Conservation (phyloP, 331 rosid species). For the Rhamnella rubrinervis region DNA sequence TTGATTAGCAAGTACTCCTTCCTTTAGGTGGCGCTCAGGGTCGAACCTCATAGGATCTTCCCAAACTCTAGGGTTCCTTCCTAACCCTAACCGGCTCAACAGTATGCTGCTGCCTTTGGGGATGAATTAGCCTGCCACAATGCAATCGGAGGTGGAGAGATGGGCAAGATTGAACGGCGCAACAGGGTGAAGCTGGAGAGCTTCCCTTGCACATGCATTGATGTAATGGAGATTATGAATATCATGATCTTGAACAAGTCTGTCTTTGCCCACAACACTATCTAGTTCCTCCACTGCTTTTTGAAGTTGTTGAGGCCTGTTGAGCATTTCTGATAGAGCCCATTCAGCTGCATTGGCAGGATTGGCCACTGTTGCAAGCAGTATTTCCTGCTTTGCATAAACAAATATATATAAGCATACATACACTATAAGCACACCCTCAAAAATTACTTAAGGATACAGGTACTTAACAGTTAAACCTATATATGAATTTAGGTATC, state of each 20-base stretch:
- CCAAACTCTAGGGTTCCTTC: conserved; percentile 43
- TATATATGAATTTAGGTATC: neutral
- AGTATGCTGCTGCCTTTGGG: conserved; percentile 46
- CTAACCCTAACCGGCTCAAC: conserved; percentile 32
- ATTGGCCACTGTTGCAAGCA: conserved; percentile 32
- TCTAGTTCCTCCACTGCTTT: too few species aligned
- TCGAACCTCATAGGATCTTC: conserved; percentile 24
- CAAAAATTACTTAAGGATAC: too few species aligned
- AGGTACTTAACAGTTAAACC: too few species aligned
- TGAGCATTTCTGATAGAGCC: conserved; percentile 43
- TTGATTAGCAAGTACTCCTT: neutral
- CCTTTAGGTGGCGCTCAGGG: too few species aligned
- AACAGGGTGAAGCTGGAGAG: too few species aligned
- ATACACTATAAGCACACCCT: neutral
- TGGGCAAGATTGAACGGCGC: conserved; percentile 39
- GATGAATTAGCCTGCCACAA: conserved; percentile 34
- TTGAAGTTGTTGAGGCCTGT: conserved; percentile 39
- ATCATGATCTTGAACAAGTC: conserved; percentile 45
- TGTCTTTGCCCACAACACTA: conserved; percentile 29
- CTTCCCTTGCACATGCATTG: conserved; percentile 41
- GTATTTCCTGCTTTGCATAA: conserved; percentile 31
- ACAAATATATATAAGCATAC: too few species aligned
- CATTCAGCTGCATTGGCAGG: conserved; percentile 43
- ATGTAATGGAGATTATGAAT: conserved; percentile 36
- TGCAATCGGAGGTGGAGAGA: conserved; percentile 15